Base-by-base conservation (phyloP, 2,329 filamentous ascomycete genomes). In the Aureobasidium mangrovei region DNA sequence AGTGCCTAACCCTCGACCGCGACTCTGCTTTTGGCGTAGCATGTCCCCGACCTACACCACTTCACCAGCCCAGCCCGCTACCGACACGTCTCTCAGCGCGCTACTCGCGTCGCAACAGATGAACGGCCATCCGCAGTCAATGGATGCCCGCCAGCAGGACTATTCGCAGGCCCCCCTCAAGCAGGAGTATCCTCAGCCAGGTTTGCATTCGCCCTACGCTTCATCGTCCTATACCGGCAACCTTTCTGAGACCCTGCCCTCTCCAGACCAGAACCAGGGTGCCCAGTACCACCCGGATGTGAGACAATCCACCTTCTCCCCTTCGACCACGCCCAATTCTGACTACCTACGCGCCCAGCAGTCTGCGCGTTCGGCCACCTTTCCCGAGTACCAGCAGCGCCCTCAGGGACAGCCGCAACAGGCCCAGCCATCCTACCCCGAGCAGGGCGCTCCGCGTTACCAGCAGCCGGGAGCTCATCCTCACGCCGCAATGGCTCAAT, bases 401-500 rank as follows among this genome's bases (percentile, higher is more conserved):
- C 53, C 41, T 2, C 49, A 32, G 33, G 26, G 28, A 41, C 51
- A 54, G 42, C 52, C 46, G 35, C 41, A 52, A 38, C 51, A 47
- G 10, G 12, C 29, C 28, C 53, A 46, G 24, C 43, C 43, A 26
- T 32, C 54, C 12, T 56, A 56, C 27, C 54, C 48, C 24, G 54
- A 56, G 35, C 41, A 43, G 28, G 46, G 54, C 41, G 47, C 54
- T 58, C 72, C 69, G 64, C 80, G 84, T 68, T 93, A 93, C 77
- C 85, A 88, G 74, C 82, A 51, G 35, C 84, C 88, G 72, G 81
- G 81, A 76, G 84, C 80, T 72, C 81, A 83, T 70, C 80, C 83
- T 72, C 83, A 83, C 74, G 81, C 85, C 83, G 86, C 85, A 84
- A 96, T 96, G 91, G 89, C 91, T 83, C 90, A 95, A 88, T 88